Conservation (phyloP, 345 rosid genomes). For the Rhodamnia rubescens region DNA sequence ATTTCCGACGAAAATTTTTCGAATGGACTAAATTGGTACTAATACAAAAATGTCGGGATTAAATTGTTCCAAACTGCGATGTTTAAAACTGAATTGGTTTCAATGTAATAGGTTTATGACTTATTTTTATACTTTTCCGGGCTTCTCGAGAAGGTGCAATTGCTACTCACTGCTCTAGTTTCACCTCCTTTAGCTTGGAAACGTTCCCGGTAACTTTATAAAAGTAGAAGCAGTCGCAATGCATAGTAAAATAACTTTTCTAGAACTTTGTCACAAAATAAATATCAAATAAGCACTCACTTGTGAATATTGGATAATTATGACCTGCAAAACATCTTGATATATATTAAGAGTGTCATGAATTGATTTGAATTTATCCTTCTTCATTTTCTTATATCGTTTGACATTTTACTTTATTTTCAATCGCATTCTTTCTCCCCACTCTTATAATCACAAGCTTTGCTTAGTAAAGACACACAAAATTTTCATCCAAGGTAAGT, state of each 20-base stretch:
- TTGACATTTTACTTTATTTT: neutral
- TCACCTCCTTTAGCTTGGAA: neutral
- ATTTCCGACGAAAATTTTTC: no score
- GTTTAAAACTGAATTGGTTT: no score
- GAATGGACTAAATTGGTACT: no score
- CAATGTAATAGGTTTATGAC: no score
- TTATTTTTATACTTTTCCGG: no score
- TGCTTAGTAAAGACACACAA: no score
- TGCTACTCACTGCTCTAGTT: neutral
- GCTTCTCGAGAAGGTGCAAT: no score
- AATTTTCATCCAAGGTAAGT: no score
- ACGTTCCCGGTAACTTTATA: neutral
- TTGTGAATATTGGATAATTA: neutral
- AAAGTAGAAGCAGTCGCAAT: neutral
- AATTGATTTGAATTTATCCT: neutral
- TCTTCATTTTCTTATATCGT: neutral
- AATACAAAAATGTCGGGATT: no score
- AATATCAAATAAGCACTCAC: neutral
- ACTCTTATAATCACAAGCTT: no score
- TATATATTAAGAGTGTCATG: neutral
- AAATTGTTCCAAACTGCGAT: no score
- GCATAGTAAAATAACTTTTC: neutral
- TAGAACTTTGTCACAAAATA: neutral
- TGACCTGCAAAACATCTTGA: neutral
- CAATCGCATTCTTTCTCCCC: neutral